Evolutionary conservation across 495 filamentous ascomycete genomes (phyloP).

Genomic region (Staphylotrichum longicolle): DNA sequence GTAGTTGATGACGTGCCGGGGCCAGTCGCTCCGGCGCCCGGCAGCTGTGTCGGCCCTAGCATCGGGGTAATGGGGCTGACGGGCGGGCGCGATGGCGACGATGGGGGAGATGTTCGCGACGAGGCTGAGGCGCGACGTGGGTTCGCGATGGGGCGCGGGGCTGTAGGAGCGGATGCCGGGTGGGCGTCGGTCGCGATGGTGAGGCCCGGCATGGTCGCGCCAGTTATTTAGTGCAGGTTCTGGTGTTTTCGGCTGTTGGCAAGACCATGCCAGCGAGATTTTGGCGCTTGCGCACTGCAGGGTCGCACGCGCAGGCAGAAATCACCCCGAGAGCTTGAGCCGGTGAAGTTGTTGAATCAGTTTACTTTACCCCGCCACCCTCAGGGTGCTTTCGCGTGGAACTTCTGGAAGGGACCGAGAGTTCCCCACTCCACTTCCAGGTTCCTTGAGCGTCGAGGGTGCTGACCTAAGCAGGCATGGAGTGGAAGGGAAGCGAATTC

Average conservation of each 20-base stretch:
- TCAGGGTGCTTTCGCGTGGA: too few species aligned
- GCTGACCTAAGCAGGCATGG: too few species aligned
- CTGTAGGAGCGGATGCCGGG: slow-evolving; percentile 4
- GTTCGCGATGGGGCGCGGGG: slow-evolving; percentile 5
- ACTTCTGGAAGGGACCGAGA: too few species aligned
- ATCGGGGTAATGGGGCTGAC: slow-evolving; percentile 49
- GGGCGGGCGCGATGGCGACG: slow-evolving; percentile 39
- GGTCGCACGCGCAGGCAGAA: not conserved
- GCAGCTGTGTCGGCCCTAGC: slow-evolving; percentile 25
- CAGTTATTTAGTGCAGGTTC: not conserved
- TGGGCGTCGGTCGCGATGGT: slow-evolving; percentile 25
- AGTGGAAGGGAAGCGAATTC: too few species aligned
- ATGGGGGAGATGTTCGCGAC: not conserved
- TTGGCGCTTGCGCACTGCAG: not conserved
- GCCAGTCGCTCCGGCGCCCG: slow-evolving; percentile 4
- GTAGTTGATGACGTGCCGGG: slow-evolving; percentile 6
- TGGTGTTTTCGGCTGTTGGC: not conserved
- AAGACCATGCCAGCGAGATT: not conserved
- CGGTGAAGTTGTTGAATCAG: too few species aligned
- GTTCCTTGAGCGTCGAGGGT: too few species aligned
- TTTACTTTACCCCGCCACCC: too few species aligned
- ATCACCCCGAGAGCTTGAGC: too few species aligned
- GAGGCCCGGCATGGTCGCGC: slow-evolving; percentile 31
- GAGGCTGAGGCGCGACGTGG: not conserved
- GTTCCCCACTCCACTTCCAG: too few species aligned